Evolutionary conservation across 306 rosid genomes (phyloP).

Genomic region (Vigna unguiculata): DNA sequence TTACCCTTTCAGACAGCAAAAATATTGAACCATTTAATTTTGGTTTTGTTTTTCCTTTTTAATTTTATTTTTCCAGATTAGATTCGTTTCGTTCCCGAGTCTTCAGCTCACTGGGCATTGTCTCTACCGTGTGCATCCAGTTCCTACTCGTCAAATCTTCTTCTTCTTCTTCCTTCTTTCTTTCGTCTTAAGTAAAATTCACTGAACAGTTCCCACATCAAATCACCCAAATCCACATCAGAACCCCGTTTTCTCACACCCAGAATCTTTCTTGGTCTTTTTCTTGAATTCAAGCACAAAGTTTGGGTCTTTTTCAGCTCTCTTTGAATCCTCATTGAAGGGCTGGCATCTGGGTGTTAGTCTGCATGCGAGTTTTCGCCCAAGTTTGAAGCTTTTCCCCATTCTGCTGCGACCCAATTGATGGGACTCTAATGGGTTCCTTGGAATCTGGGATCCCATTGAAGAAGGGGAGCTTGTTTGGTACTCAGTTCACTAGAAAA

Average conservation of each 20-base stretch:
- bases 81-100: slow-evolving; percentile 42
- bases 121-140: slow-evolving; percentile 28
- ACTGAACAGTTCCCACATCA: slow-evolving; percentile 31
- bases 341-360: slow-evolving; percentile 33
- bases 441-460: slow-evolving; percentile 68
- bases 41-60: background rate
- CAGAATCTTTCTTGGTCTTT: slow-evolving; percentile 48
- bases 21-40: background rate
- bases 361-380: slow-evolving; percentile 40
- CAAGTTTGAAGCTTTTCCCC: slow-evolving; percentile 46
- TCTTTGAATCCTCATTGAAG: slow-evolving; percentile 29
- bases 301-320: slow-evolving; percentile 37
- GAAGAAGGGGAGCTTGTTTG: slow-evolving; percentile 76
- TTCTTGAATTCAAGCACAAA: slow-evolving; percentile 28
- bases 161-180: background rate
- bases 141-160: slow-evolving; percentile 41
- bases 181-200: slow-evolving; percentile 20
- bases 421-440: slow-evolving; percentile 95
- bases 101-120: slow-evolving; percentile 35
- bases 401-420: slow-evolving; percentile 22
- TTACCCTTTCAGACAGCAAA: slow-evolving; percentile 22
- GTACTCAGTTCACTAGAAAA: slow-evolving; percentile 55
- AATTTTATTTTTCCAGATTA: background rate
- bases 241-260: slow-evolving; percentile 26
- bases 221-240: slow-evolving; percentile 50